A percentile compares a stretch with the other conserved stretches of the same genome.
Evolutionary conservation across 2,329 filamentous ascomycete genomes (phyloP).

Genomic region (Diplodia corticola): DNA sequence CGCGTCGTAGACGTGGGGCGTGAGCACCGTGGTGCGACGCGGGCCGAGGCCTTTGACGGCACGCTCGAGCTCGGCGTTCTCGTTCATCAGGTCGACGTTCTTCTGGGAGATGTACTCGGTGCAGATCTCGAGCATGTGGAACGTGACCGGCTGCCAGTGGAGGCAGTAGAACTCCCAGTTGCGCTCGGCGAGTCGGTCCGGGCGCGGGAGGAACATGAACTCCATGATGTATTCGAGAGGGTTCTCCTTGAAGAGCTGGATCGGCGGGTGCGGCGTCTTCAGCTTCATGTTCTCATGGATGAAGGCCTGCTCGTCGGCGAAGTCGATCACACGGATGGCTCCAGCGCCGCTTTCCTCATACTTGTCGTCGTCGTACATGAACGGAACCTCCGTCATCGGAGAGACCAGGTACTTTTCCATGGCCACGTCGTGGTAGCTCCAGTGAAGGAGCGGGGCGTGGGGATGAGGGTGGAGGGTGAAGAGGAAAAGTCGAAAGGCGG

Average conservation of each 20-base stretch:
- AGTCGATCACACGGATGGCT: not conserved
- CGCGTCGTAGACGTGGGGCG: not conserved
- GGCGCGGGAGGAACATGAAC: constrained; percentile 12
- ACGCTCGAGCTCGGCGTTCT: constrained; percentile 13
- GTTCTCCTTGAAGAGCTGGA: not conserved
- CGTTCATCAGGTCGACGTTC: constrained; percentile 10
- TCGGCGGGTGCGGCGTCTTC: not conserved
- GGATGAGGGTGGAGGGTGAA: not conserved
- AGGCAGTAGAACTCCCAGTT: constrained; percentile 3
- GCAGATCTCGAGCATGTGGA: not conserved
- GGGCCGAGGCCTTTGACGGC: not conserved
- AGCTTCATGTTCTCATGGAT: not conserved
- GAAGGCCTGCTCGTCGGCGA: not conserved
- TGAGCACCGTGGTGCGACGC: constrained; percentile 15
- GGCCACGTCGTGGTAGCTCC: no score
- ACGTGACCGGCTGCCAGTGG: not conserved
- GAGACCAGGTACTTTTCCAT: not conserved
- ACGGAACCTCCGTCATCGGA: not conserved
- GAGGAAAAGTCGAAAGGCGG: not conserved
- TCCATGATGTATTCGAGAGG: not conserved
- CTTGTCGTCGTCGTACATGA: not conserved
- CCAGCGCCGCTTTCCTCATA: not conserved
- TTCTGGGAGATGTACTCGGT: not conserved
- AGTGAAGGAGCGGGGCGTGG: not conserved
- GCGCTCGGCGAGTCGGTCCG: not conserved